Evolutionary conservation across 108 stramenopile species (phyloP).

Genomic region (Stephanodiscus minutulus): DNA sequence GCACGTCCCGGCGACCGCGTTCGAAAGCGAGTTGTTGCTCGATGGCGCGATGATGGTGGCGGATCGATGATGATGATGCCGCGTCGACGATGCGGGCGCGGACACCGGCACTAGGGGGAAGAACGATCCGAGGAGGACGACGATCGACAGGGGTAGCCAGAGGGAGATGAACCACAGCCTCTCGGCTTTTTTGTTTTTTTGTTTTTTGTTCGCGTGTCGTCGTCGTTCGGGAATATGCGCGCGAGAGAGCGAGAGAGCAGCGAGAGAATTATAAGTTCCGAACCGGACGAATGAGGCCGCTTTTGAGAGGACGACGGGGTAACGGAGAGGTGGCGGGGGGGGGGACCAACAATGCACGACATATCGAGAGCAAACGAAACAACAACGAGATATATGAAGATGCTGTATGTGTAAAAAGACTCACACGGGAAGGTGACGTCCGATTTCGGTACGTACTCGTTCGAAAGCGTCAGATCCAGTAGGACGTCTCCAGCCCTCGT

Average conservation of each 20-base stretch:
- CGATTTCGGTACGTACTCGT: constrained; percentile 39
- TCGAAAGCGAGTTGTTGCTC: constrained; percentile 10
- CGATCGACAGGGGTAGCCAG: constrained; percentile 25
- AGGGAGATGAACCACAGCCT: constrained; percentile 38
- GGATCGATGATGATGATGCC: constrained; percentile 1
- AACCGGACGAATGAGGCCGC: no score
- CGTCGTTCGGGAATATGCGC: no score
- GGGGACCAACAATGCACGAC: not conserved
- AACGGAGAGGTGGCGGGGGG: no score
- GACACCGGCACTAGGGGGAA: constrained; percentile 44
- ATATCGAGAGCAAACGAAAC: no score
- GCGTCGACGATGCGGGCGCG: constrained; percentile 14
- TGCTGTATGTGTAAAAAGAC: no score
- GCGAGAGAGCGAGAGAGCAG: no score
- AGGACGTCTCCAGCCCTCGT: constrained; percentile 45
- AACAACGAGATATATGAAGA: not conserved
- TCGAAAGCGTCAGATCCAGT: constrained; percentile 38
- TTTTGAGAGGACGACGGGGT: no score
- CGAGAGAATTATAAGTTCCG: no score
- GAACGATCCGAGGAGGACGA: constrained; percentile 23
- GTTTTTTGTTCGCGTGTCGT: no score
- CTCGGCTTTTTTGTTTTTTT: constrained; percentile 1
- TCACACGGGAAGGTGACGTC: constrained; percentile 39
- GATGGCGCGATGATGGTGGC: not conserved
- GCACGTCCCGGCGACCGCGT: constrained; percentile 54